These are phyloP conservation scores for Fusarium xylarioides DNA, from an alignment of 2,329 filamentous ascomycete genomes.

Conservation along the genomic window DNA sequence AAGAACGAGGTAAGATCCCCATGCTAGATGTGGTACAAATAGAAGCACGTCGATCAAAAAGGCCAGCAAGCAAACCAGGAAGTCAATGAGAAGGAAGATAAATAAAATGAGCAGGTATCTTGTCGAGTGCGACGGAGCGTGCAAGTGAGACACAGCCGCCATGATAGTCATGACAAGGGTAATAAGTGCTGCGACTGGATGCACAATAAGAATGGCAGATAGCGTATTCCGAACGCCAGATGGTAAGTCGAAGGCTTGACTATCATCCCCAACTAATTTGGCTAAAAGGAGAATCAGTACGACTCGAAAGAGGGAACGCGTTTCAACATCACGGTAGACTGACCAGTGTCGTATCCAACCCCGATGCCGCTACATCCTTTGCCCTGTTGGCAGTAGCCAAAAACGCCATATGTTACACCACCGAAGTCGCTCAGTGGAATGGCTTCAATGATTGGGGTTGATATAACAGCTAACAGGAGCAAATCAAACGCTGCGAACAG, in stretches of 20 bases:
- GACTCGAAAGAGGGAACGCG: neutral
- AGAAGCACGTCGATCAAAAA: constrained; percentile 94
- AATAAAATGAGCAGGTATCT: constrained; percentile 86
- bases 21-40: constrained; percentile 92
- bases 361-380: constrained; percentile 74
- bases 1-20: constrained; percentile 94
- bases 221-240: constrained; percentile 66
- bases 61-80: constrained; percentile 83
- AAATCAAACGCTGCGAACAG: constrained; percentile 87
- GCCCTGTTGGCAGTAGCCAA: constrained; percentile 79
- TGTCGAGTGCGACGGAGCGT: constrained; percentile 87
- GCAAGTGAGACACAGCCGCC: constrained; percentile 83
- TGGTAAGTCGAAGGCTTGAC: constrained; percentile 65
- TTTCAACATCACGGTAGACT: constrained; percentile 46
- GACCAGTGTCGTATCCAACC: constrained; percentile 88
- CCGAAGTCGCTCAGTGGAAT: constrained; percentile 85
- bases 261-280: constrained; percentile 41
- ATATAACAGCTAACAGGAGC: constrained; percentile 87
- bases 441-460: constrained; percentile 84
- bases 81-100: constrained; percentile 85
- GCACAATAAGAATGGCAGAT: constrained; percentile 90
- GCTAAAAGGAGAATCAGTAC: constrained; percentile 33
- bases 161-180: constrained; percentile 86
- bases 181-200: constrained; percentile 88
- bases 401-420: constrained; percentile 86